These are phyloP conservation scores for Pyrus hybrid DNA, from an alignment of 331 rosid species.

Conservation along the genomic window DNA sequence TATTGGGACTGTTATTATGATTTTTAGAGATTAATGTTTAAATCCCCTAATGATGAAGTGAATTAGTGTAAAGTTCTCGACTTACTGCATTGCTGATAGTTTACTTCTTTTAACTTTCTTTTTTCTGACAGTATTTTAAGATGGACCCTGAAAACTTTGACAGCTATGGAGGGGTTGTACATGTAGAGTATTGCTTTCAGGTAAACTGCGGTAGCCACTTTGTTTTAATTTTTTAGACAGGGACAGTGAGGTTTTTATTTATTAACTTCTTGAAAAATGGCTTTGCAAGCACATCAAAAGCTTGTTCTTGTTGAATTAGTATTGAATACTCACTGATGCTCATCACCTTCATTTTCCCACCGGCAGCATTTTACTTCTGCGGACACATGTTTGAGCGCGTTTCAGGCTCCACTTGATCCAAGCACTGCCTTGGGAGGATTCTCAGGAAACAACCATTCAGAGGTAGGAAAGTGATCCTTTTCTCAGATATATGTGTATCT, in stretches of 20 bases:
- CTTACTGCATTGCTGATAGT: neutral
- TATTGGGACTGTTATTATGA: neutral
- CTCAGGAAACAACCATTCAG: slow-evolving; percentile 77
- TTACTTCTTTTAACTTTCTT: slow-evolving; percentile 12
- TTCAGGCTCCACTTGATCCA: slow-evolving; percentile 96
- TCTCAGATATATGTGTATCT: slow-evolving; percentile 9
- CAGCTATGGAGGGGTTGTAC: slow-evolving; percentile 85
- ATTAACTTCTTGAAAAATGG: neutral
- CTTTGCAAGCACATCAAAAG: neutral
- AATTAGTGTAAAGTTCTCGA: neutral
- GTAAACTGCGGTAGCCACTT: slow-evolving; percentile 30
- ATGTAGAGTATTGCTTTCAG: slow-evolving; percentile 96
- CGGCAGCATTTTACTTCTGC: slow-evolving; percentile 78
- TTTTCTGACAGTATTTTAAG: slow-evolving; percentile 58
- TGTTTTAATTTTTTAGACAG: neutral
- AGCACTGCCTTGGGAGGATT: slow-evolving; percentile 90
- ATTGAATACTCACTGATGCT: slow-evolving; percentile 10
- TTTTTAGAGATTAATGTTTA: neutral
- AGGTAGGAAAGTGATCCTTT: slow-evolving; percentile 43
- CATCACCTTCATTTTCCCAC: slow-evolving; percentile 13
- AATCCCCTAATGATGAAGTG: neutral
- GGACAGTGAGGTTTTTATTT: neutral
- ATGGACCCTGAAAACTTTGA: slow-evolving; percentile 92
- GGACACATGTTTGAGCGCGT: slow-evolving; percentile 95
- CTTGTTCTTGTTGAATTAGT: neutral